phyloP scores from a whole-genome alignment of 345 rosid species.

The Camelina sativa region DNA sequence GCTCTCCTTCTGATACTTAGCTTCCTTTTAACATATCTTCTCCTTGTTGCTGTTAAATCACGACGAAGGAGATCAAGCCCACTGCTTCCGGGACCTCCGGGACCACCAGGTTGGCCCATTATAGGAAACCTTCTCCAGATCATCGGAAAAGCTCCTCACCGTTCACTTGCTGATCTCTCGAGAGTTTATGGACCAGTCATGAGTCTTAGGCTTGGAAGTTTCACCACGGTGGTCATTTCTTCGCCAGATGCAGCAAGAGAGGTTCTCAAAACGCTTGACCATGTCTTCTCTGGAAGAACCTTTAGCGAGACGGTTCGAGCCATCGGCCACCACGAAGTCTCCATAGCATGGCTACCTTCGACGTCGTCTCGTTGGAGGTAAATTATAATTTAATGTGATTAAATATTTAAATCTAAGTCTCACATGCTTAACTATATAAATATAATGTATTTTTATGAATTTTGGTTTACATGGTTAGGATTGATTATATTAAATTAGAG shows the following conservation, averaged over 20 bases:
- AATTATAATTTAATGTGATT: neutral
- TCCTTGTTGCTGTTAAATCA: slow-evolving; percentile 38
- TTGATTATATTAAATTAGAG: neutral
- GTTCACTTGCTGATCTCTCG: slow-evolving; percentile 41
- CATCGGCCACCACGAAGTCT: slow-evolving; percentile 29
- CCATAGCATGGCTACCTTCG: slow-evolving; percentile 19
- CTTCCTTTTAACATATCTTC: slow-evolving; percentile 51
- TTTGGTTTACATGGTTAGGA: neutral
- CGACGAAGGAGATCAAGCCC: slow-evolving; percentile 31
- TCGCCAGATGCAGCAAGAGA: slow-evolving; percentile 46
- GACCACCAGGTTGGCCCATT: slow-evolving; percentile 38
- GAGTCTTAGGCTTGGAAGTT: slow-evolving; percentile 43
- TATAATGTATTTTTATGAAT: neutral
- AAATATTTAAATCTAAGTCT: neutral
- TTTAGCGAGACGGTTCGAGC: slow-evolving; percentile 31
- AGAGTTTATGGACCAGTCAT: slow-evolving; percentile 44
- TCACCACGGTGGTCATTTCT: slow-evolving; percentile 44
- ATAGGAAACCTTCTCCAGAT: slow-evolving; percentile 38
- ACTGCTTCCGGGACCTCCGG: slow-evolving; percentile 23
- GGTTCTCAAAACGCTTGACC: slow-evolving; percentile 43
- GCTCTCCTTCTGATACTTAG: slow-evolving; percentile 40
- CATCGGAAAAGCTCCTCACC: slow-evolving; percentile 38
- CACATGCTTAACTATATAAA: neutral
- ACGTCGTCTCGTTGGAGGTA: slow-evolving; percentile 38
- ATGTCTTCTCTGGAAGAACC: slow-evolving; percentile 36